These are phyloP conservation scores for Pythium scleroteichum DNA, from an alignment of 352 stramenopile genomes.

Conservation along the genomic window DNA sequence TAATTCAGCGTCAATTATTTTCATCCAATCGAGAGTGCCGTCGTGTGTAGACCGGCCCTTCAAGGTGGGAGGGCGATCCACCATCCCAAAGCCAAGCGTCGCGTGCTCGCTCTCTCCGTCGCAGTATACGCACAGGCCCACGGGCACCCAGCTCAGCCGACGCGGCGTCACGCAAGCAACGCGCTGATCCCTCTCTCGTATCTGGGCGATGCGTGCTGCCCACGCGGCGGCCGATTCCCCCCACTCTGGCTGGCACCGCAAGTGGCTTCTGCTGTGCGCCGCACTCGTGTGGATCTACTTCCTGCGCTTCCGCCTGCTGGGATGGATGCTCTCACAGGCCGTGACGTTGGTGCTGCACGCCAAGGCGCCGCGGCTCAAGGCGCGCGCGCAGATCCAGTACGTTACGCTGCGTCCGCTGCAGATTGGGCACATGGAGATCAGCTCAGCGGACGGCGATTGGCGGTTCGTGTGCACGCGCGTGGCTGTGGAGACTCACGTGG, in stretches of 20 bases:
- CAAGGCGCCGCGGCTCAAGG: constrained; percentile 23
- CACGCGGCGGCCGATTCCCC: neutral
- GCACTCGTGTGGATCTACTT: constrained; percentile 51
- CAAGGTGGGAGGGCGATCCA: no score
- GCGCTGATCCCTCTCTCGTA: neutral
- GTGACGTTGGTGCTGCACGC: constrained; percentile 38
- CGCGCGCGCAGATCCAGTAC: constrained; percentile 40
- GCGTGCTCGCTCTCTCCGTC: neutral
- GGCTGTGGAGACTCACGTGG: constrained; percentile 47
- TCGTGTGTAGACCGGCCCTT: no score
- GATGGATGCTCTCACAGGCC: constrained; percentile 45
- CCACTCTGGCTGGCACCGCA: constrained; percentile 49
- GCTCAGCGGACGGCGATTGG: constrained; percentile 32
- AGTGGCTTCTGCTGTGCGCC: constrained; percentile 52
- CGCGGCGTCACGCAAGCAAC: constrained; percentile 12
- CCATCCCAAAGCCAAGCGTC: constrained; percentile 1
- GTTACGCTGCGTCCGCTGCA: constrained; percentile 45
- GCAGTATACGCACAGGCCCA: neutral
- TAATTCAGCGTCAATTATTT: neutral
- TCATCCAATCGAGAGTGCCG: constrained; percentile 3
- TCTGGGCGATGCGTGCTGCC: neutral
- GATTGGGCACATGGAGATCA: constrained; percentile 50
- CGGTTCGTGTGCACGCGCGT: constrained; percentile 49
- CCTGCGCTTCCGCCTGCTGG: constrained; percentile 56
- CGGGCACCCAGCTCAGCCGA: neutral